A percentile compares a stretch with the other conserved stretches of the same genome.
Evolutionary conservation across 2,329 filamentous ascomycete species (phyloP).

Genomic region (Phaeomoniella chlamydospora): DNA sequence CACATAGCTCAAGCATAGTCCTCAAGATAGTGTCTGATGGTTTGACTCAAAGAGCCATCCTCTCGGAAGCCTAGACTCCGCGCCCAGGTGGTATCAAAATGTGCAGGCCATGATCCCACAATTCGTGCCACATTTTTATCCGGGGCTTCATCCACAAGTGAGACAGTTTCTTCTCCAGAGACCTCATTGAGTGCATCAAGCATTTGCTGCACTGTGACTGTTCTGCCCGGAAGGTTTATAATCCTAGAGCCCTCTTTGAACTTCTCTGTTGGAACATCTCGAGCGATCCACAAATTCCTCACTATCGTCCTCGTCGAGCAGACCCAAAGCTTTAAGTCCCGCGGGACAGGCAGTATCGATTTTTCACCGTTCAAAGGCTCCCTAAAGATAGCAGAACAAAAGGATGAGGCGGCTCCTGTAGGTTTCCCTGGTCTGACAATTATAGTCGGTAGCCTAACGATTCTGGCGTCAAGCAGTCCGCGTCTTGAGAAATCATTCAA

Average conservation of each 20-base stretch:
- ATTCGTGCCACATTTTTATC: constrained; percentile 41
- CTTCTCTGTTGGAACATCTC: constrained; percentile 32
- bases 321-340: too few species aligned
- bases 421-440: constrained; percentile 32
- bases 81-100: constrained; percentile 40
- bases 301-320: constrained; percentile 40
- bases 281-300: constrained; percentile 38
- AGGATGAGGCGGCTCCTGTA: constrained; percentile 35
- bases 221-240: constrained; percentile 39
- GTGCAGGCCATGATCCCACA: constrained; percentile 44
- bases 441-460: too few species aligned
- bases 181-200: constrained; percentile 45
- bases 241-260: constrained; percentile 40
- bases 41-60: too few species aligned
- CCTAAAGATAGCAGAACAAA: constrained; percentile 37
- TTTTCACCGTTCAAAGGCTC: constrained; percentile 37
- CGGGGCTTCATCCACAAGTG: constrained; percentile 38
- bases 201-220: constrained; percentile 45
- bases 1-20: too few species aligned
- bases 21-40: too few species aligned
- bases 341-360: constrained; percentile 34
- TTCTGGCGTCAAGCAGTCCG: too few species aligned
- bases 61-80: constrained; percentile 30
- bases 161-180: constrained; percentile 36
- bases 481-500: too few species aligned